Evolutionary conservation across 2,329 filamentous ascomycete species (phyloP).

Genomic region (Pezicula rhizophila): DNA sequence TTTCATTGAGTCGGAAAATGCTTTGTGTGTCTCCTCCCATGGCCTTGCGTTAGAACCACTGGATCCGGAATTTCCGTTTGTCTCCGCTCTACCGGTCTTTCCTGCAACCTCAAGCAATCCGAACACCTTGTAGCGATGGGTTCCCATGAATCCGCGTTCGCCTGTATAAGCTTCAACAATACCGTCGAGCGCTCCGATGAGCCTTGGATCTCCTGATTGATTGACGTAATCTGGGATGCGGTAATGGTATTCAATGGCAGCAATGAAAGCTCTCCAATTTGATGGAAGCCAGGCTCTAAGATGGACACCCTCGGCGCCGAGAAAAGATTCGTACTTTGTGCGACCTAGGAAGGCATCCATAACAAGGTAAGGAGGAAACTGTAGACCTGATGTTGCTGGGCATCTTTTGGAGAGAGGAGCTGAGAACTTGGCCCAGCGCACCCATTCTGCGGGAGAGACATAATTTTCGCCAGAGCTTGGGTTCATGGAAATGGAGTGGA

Average conservation of each 20-base stretch:
- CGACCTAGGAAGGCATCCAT: constrained; percentile 50
- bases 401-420: constrained; percentile 43
- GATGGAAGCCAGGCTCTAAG: constrained; percentile 47
- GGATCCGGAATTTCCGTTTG: constrained; percentile 44
- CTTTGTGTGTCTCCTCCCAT: constrained; percentile 44
- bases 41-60: constrained; percentile 35
- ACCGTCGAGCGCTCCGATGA: constrained; percentile 47
- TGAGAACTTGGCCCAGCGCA: constrained; percentile 46
- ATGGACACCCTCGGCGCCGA: constrained; percentile 46
- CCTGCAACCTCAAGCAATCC: constrained; percentile 47
- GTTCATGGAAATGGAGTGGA: constrained; percentile 48
- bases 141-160: constrained; percentile 50
- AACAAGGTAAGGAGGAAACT: constrained; percentile 46
- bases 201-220: constrained; percentile 40
- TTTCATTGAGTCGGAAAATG: constrained; percentile 49
- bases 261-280: constrained; percentile 48
- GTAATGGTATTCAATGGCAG: constrained; percentile 48
- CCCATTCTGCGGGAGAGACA: constrained; percentile 41
- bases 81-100: constrained; percentile 47
- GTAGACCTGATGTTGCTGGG: constrained; percentile 44
- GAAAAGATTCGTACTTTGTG: constrained; percentile 44
- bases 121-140: constrained; percentile 51
- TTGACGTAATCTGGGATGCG: constrained; percentile 46
- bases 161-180: constrained; percentile 50
- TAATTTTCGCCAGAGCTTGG: constrained; percentile 46